Percentiles rank a stretch among this genome's conserved stretches.
These are phyloP conservation scores for Citeromyces siamensis DNA, from an alignment of 1,139 yeast genomes.

Conservation along the genomic window DNA sequence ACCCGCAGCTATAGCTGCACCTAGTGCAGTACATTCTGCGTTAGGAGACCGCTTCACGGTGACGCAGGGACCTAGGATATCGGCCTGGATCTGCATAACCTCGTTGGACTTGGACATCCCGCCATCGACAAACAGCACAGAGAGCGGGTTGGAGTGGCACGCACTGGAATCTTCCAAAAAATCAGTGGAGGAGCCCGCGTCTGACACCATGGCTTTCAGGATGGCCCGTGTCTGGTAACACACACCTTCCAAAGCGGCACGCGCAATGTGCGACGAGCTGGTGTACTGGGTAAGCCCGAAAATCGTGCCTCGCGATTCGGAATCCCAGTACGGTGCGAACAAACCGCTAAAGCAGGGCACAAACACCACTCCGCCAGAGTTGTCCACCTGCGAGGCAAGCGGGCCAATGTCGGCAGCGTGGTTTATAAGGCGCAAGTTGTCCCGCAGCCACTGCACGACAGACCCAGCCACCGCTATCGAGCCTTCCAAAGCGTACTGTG, in stretches of 20 bases:
- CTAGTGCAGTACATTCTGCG: constrained; percentile 89
- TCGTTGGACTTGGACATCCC: constrained; percentile 92
- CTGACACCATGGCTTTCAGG: constrained; percentile 80
- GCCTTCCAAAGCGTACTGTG: constrained; percentile 89
- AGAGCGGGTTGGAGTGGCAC: constrained; percentile 30
- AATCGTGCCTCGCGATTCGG: constrained; percentile 86
- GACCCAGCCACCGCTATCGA: constrained; percentile 96
- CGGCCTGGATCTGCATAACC: constrained; percentile 91
- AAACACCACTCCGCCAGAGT: constrained; percentile 87
- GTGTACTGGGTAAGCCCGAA: constrained; percentile 90
- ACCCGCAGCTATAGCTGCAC: constrained; percentile 96
- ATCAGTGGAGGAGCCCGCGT: constrained; percentile 48
- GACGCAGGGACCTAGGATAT: constrained; percentile 78
- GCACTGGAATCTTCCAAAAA: constrained; percentile 23
- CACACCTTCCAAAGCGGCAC: constrained; percentile 93
- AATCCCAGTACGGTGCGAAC: constrained; percentile 95
- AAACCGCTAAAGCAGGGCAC: constrained; percentile 93
- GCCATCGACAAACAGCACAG: constrained; percentile 74
- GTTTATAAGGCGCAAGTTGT: constrained; percentile 73
- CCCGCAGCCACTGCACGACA: constrained; percentile 89
- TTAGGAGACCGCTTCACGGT: constrained; percentile 72
- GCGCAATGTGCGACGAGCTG: constrained; percentile 75
- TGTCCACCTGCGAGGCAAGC: constrained; percentile 67
- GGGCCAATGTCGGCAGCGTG: constrained; percentile 86
- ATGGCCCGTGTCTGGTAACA: constrained; percentile 92